Conservation (phyloP, 2,329 filamentous ascomycete species). For the Ampelomyces quisqualis region DNA sequence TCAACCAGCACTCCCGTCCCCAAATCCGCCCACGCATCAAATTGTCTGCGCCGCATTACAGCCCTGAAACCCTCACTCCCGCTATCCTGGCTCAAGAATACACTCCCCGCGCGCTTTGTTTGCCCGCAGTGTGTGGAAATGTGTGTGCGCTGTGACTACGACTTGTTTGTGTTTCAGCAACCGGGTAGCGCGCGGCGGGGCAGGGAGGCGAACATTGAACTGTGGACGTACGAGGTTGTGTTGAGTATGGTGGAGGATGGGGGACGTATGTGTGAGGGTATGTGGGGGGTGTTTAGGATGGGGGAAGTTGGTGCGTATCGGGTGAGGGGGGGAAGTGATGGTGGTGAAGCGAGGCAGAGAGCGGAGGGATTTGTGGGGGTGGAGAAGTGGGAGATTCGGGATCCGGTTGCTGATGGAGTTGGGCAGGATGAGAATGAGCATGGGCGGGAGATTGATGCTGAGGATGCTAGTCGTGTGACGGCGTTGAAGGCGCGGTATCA, state of each 20-base stretch:
- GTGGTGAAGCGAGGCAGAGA: too few species aligned
- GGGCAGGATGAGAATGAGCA: too few species aligned
- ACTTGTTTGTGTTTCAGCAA: neutral
- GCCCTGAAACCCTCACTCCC: neutral
- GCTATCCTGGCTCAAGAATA: neutral
- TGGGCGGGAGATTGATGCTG: neutral
- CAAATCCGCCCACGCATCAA: neutral
- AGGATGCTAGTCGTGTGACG: neutral
- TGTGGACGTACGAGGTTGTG: conserved; percentile 1
- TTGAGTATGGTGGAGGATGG: neutral
- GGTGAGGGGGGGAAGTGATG: neutral
- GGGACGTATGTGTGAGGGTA: neutral
- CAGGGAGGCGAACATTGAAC: neutral
- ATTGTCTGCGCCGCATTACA: neutral
- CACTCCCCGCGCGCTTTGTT: neutral
- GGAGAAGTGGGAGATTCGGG: neutral
- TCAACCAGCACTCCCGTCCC: neutral
- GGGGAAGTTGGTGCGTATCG: neutral
- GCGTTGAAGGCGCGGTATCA: neutral
- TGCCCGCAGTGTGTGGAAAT: neutral
- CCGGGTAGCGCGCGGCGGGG: neutral
- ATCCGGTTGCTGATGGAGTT: too few species aligned
- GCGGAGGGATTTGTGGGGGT: neutral
- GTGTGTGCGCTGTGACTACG: neutral
- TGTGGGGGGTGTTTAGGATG: neutral